Evolutionary conservation across 2,329 filamentous ascomycete species (phyloP), one percentile per base, ranked within the genome.

Genomic region (Scedosporium boydii): DNA sequence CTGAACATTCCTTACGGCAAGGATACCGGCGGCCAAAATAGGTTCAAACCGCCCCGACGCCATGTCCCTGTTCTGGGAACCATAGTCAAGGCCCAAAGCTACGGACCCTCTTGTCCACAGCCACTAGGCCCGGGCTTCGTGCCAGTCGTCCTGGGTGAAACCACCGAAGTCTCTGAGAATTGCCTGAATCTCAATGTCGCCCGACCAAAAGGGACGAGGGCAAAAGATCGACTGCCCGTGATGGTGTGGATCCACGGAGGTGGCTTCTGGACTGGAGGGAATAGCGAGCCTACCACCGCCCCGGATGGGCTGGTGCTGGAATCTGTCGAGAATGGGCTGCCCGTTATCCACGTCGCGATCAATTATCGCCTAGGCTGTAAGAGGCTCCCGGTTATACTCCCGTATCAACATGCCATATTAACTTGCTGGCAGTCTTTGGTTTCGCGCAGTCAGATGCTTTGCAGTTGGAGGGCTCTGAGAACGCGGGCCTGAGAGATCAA

Each of bases 281-380:
- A 73, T 5, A 68, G 65, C 14, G 72, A 69, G 64, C 77, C 77
- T 60, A 74, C 78, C 63, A 76, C 70, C 4, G 67, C 70, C 2
- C 58, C 58, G 26, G 58, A 60, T 16, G 65, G 67, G 4, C 67
- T 76, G 21, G 69, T 80, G 12, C 44, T 66, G 4, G 66, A 70
- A 9, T 72, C 73, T 1, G 67, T 80, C 62, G 62, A 69, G 6
- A 66, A 80, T 48, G 77, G 77, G 29, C 82, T 86, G 68, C 82
- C 83, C 0, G 78, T 89, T 60, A 74, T 90, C 44, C 84, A 84
- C 58, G 86, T 89, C 0, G 78, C 81, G 0, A 81, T 88, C 64
- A 88, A 87, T 69, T 88, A 89, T 71, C 82, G 84, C 1, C 73
- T 87, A 1, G 81, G 80, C 18, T 0, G 84, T 84, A 1, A 77